phyloP scores from a whole-genome alignment of 2,329 filamentous ascomycete genomes.

The Verticillium nonalfalfae region DNA sequence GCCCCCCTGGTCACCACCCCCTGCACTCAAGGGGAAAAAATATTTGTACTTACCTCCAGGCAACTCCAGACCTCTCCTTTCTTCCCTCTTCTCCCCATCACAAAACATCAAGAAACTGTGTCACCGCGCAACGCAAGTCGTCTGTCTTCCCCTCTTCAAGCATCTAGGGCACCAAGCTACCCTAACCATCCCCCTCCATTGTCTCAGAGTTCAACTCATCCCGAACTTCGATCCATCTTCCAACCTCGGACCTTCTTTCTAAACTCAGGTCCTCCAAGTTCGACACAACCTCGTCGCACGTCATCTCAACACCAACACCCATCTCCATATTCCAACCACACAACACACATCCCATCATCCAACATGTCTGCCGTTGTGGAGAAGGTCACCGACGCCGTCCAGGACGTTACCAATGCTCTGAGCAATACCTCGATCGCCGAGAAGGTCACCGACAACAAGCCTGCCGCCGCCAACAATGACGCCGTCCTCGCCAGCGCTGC shows the following conservation, averaged over 20 bases:
- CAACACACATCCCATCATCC: conserved; percentile 34
- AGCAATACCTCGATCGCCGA: conserved; percentile 65
- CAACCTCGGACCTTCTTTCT: conserved; percentile 38
- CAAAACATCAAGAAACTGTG: conserved; percentile 36
- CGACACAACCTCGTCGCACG: conserved; percentile 27
- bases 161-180: conserved; percentile 88
- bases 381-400: conserved; percentile 63
- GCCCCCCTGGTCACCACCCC: conserved; percentile 5
- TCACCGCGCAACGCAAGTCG: conserved; percentile 41
- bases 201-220: conserved; percentile 62
- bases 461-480: conserved; percentile 63
- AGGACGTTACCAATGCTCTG: conserved; percentile 69
- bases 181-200: conserved; percentile 65
- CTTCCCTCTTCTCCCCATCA: conserved; percentile 29
- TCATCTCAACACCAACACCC: conserved; percentile 27
- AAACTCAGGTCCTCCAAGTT: conserved; percentile 19
- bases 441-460: conserved; percentile 37
- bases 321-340: conserved; percentile 17
- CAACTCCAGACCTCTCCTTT: conserved; percentile 15
- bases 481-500: conserved; percentile 94
- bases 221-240: conserved; percentile 32
- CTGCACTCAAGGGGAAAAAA: conserved; percentile 21
- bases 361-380: conserved; percentile 83
- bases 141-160: conserved; percentile 31
- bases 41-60: conserved; percentile 23